These are phyloP conservation scores for Dysphania ambrosioides DNA, from an alignment of 148 eudicot genomes.

Conservation along the genomic window DNA sequence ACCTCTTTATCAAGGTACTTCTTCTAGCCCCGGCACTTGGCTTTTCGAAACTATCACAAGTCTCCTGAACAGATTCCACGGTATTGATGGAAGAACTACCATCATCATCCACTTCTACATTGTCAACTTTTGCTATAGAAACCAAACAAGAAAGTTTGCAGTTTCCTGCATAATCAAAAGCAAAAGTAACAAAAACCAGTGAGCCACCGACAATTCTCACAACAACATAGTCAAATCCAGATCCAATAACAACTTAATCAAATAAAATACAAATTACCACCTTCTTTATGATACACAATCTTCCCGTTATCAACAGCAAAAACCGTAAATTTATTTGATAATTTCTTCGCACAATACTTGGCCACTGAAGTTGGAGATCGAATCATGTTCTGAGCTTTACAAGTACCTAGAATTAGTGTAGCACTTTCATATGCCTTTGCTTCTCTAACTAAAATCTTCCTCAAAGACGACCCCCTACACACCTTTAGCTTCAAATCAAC, in stretches of 20 bases:
- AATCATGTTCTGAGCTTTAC: conserved; percentile 44
- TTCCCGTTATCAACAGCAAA: conserved; percentile 65
- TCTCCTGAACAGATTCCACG: conserved; percentile 16
- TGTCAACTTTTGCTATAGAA: conserved; percentile 17
- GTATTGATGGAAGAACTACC: conserved; percentile 17
- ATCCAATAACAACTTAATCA: conserved; percentile 2
- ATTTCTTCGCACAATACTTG: conserved; percentile 65
- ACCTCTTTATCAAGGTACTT: conserved; percentile 43
- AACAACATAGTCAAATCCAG: not conserved
- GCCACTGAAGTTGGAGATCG: conserved; percentile 63
- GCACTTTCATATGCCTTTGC: conserved; percentile 43
- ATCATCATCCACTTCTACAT: conserved; percentile 15
- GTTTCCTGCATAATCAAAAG: conserved; percentile 26
- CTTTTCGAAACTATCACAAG: conserved; percentile 24
- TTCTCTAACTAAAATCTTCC: conserved; percentile 53
- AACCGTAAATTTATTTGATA: conserved; percentile 43
- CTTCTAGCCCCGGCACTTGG: conserved; percentile 25
- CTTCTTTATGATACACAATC: conserved; percentile 43
- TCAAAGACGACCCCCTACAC: conserved; percentile 58
- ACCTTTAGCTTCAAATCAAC: conserved; percentile 74
- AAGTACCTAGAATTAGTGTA: conserved; percentile 50
- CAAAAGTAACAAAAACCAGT: conserved; percentile 12
- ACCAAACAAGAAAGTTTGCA: conserved; percentile 9
- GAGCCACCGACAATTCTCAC: conserved; percentile 3
- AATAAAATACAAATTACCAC: conserved; percentile 30